Percentiles rank a stretch among this genome's conserved stretches.
phyloP scores from a whole-genome alignment of 768 basidiomycete species.

The Leccinum rimulosum region DNA sequence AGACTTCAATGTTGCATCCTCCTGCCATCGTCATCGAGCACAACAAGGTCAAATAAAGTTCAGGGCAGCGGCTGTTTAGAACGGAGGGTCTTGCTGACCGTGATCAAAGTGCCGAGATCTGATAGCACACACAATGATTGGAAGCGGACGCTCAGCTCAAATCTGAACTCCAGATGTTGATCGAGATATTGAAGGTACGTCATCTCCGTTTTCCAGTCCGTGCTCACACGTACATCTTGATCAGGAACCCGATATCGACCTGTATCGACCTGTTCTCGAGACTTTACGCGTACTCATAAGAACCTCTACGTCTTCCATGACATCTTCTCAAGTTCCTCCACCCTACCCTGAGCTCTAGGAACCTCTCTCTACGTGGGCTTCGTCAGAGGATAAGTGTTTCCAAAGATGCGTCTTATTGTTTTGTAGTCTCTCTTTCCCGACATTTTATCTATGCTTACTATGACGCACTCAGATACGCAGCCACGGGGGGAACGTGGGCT shows the following conservation, averaged over 20 bases:
- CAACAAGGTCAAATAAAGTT: conserved; percentile 57
- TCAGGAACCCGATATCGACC: conserved; percentile 82
- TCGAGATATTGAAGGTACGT: conserved; percentile 85
- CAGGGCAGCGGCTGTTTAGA: too few relatives aligned
- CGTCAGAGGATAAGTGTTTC: too few relatives aligned
- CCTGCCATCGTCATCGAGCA: too few relatives aligned
- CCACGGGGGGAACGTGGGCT: too few relatives aligned
- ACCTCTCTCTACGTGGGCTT: conserved; percentile 77
- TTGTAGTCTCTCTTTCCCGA: too few relatives aligned
- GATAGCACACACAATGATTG: conserved; percentile 46
- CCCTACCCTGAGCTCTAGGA: conserved; percentile 84
- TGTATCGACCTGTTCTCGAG: conserved; percentile 90
- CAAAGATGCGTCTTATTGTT: too few relatives aligned
- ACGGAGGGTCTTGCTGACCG: too few relatives aligned
- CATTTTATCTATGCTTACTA: too few relatives aligned
- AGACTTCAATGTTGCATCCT: too few relatives aligned
- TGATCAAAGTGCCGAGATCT: too few relatives aligned
- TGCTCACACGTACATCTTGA: conserved; percentile 17
- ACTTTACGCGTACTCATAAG: conserved; percentile 90
- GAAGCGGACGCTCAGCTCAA: conserved; percentile 95
- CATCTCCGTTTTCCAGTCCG: neutral
- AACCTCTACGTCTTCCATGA: conserved; percentile 92
- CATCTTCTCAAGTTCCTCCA: conserved; percentile 97
- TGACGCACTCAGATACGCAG: too few relatives aligned
- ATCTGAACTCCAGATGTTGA: conserved; percentile 94